Base-by-base conservation (phyloP, 192 early-diverging fungal species). In the Rhizoclosmatium globosum region DNA sequence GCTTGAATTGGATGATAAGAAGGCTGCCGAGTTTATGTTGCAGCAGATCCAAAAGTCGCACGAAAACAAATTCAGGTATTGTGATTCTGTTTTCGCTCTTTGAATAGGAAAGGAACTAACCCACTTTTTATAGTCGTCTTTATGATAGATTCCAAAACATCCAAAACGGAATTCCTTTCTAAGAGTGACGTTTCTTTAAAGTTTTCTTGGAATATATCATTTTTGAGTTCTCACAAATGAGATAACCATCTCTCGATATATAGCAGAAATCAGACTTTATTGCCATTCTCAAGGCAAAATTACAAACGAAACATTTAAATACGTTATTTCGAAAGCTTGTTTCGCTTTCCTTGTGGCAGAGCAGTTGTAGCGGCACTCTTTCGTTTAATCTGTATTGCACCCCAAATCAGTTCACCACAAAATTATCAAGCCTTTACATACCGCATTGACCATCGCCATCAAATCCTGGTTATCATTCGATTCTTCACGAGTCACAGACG, bases 1-100 rank as follows among this genome's bases (percentile, higher is more conserved):
- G 81, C 82, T 94, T 2, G 95, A 98, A 64, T 92, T 90, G 76
- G 91, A 92, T 31, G 98, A 99, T 66, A 89, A 94, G 53, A 90
- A 89, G 21, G 98, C 98, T 1, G 97, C 98, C 1, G 94, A 97
- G 66, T 99, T 96, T 82, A 99, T 99, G 97, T 87, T 93, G 42
- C 87, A 89, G 62, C 89, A 93, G 71, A 98, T 99, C 77, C 83
- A 87, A 45, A 93, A 96, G 76, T 96, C 95, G 3, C 95, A 96
- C 79, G 93, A 98, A 80, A 99, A 99, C 88, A 90, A 91, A 67
- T 89, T 95, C 61, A 98, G 86, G 87, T 88, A 72, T 56, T 76
- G 38, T 23, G 60, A 31, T 62, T 21, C 60, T 62, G 60, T 19
- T 7, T 31, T 31, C 31, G 31, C 31, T 31, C 31, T 31, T 31